Base-by-base conservation (phyloP, 2,329 filamentous ascomycete genomes). In the Alternaria gaisen region DNA sequence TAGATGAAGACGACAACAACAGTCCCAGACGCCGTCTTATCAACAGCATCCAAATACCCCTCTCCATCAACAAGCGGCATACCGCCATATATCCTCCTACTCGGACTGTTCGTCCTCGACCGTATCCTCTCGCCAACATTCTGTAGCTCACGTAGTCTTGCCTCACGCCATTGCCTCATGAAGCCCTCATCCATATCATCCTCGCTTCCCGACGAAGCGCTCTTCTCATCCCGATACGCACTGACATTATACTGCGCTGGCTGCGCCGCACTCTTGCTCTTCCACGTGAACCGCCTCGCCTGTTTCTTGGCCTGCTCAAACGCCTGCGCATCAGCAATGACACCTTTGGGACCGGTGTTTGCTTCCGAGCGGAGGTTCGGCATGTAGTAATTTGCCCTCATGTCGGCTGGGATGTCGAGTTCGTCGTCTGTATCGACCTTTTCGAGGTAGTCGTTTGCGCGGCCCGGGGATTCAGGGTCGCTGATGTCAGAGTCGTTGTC, bases 11-110 rank as follows among this genome's bases (percentile, higher is more conserved):
- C 95, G 3, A 97, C 91, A 2, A 98, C 94, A 4, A 91, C 86
- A 0, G 92, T 94, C 47, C 94, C 91, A 48, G 89, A 81, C 40
- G 88, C 85, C 5, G 94, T 92, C 80, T 93, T 95, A 81, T 99
- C 95, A 69, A 98, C 93, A 56, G 94, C 94, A 79, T 98, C 94
- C n/a, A 99, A 86, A 73, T 97, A 99, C 18, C 94, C 95, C 66
- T 91, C 83, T 8, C 93, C 94, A 82, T 98, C 94, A 1, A 98
- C 95, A 60, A 88, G 86, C 63, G 94, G 90, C 64, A 98, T 82
- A 12, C 86, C 87, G 22, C 95, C 95, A 76, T 91, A 98, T 59
- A 90, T 84, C 66, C 91, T 84, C 65, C 91, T 87, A 70, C 90
- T 93, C 1, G 93, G 92, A 77, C 90, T 94, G 53, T 88, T 90